phyloP scores from a whole-genome alignment of 2,329 filamentous ascomycete genomes.

The Bipolaris gigantea region DNA sequence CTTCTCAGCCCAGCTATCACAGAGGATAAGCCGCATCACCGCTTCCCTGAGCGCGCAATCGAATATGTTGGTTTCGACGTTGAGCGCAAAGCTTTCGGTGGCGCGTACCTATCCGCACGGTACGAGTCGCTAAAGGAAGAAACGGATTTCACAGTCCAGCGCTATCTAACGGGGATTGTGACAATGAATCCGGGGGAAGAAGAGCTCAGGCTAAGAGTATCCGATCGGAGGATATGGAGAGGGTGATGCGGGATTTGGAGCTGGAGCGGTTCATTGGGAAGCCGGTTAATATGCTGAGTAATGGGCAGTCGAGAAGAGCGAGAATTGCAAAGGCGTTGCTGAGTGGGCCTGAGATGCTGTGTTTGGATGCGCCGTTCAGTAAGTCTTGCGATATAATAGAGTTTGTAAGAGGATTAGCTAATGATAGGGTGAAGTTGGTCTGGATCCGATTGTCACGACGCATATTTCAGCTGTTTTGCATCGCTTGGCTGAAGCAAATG shows the following conservation, averaged over 20 bases:
- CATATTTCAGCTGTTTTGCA: conserved; percentile 72
- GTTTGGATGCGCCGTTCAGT: conserved; percentile 87
- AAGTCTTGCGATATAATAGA: conserved; percentile 21
- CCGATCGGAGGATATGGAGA: conserved; percentile 54
- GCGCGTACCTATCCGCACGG: conserved; percentile 80
- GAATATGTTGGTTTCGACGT: conserved; percentile 89
- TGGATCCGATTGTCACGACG: conserved; percentile 80
- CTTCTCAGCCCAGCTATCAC: conserved; percentile 66
- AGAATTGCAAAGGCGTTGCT: conserved; percentile 86
- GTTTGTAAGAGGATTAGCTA: neutral
- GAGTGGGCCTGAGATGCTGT: conserved; percentile 73
- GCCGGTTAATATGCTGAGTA: conserved; percentile 87
- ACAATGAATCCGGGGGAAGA: conserved; percentile 72
- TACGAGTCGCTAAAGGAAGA: conserved; percentile 87
- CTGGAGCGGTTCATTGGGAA: conserved; percentile 72
- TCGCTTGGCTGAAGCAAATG: conserved; percentile 65
- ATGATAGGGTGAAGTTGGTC: conserved; percentile 62
- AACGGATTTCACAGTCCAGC: conserved; percentile 80
- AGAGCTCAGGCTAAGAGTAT: conserved; percentile 50
- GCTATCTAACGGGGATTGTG: conserved; percentile 81
- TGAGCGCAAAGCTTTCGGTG: conserved; percentile 62
- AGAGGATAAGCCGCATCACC: conserved; percentile 54
- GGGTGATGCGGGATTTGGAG: conserved; percentile 70
- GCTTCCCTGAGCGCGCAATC: conserved; percentile 68
- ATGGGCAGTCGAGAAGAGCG: conserved; percentile 85